Evolutionary conservation across 1,284 basidiomycete species (phyloP).

Genomic region (Ganoderma meredithae): DNA sequence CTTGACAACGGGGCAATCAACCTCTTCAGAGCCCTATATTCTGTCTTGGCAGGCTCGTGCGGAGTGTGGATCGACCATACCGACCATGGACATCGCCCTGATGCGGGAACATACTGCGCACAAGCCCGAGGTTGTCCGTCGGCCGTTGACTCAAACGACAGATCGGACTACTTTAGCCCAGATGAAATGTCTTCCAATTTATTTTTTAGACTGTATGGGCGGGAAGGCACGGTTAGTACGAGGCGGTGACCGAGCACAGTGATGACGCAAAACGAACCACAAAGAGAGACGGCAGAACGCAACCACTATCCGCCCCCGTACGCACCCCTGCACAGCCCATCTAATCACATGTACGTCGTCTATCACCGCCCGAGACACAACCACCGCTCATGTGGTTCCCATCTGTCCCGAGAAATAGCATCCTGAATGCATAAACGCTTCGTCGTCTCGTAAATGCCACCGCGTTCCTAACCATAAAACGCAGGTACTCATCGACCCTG

Average conservation of each 20-base stretch:
- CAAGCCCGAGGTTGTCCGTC: background rate
- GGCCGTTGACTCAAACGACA: background rate
- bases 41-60: background rate
- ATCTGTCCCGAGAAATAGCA: background rate
- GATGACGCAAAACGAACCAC: background rate
- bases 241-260: background rate
- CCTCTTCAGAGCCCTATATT: background rate
- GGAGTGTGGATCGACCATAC: background rate
- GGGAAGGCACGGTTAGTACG: background rate
- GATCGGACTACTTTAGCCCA: background rate
- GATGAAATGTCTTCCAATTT: background rate
- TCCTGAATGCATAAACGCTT: background rate
- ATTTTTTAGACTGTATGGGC: background rate
- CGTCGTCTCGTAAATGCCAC: background rate
- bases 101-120: background rate
- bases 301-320: background rate
- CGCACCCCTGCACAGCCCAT: background rate
- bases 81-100: background rate
- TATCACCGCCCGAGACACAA: slow-evolving; percentile 5
- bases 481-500: background rate
- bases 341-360: background rate
- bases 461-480: background rate
- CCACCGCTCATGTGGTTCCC: slow-evolving; percentile 1
- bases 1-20: background rate
- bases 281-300: background rate